A percentile compares a stretch with the other conserved stretches of the same genome.
phyloP scores from a whole-genome alignment of 352 stramenopile genomes.

The Phytopythium mirpurense region DNA sequence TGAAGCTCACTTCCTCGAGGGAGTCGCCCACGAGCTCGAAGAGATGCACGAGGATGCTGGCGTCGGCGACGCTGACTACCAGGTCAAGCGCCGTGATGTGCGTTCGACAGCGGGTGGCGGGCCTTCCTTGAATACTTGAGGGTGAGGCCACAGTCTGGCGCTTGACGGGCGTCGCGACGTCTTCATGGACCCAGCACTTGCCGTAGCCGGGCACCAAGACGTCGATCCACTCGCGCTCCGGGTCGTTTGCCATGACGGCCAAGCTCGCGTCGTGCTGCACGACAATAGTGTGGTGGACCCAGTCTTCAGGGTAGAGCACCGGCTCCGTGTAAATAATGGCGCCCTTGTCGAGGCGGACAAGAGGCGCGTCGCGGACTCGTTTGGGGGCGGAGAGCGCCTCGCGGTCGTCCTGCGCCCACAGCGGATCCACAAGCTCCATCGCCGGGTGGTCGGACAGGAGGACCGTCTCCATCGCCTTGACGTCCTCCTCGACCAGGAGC shows the following conservation, averaged over 20 bases:
- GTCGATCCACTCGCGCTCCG: slow-evolving; percentile 21
- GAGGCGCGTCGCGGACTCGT: not conserved
- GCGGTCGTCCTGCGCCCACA: slow-evolving; percentile 23
- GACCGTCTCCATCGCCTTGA: slow-evolving; percentile 17
- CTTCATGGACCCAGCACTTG: slow-evolving; percentile 31
- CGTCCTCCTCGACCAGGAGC: slow-evolving; percentile 16
- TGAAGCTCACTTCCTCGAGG: slow-evolving; percentile 18
- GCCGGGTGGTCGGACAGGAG: slow-evolving; percentile 15
- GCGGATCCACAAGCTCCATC: slow-evolving; percentile 23
- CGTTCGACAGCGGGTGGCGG: not conserved
- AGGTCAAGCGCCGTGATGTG: slow-evolving; percentile 18
- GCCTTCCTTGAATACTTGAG: slow-evolving; percentile 3
- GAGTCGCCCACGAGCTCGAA: slow-evolving; percentile 19
- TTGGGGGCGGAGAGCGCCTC: not conserved
- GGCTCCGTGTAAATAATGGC: slow-evolving; percentile 27
- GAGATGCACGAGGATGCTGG: slow-evolving; percentile 16
- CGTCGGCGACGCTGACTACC: slow-evolving; percentile 14
- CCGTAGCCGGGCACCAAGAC: slow-evolving; percentile 33
- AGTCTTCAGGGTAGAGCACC: slow-evolving; percentile 26
- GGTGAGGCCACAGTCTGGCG: not conserved
- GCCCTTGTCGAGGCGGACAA: slow-evolving; percentile 5
- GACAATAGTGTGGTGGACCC: slow-evolving; percentile 22
- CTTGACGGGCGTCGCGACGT: slow-evolving; percentile 7
- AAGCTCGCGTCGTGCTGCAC: slow-evolving; percentile 20
- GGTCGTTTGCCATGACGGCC: slow-evolving; percentile 19